A percentile compares a stretch with the other conserved stretches of the same genome.
These are phyloP conservation scores for Angomonas desouzai DNA, from an alignment of 208 protist genomes.

Conservation along the genomic window DNA sequence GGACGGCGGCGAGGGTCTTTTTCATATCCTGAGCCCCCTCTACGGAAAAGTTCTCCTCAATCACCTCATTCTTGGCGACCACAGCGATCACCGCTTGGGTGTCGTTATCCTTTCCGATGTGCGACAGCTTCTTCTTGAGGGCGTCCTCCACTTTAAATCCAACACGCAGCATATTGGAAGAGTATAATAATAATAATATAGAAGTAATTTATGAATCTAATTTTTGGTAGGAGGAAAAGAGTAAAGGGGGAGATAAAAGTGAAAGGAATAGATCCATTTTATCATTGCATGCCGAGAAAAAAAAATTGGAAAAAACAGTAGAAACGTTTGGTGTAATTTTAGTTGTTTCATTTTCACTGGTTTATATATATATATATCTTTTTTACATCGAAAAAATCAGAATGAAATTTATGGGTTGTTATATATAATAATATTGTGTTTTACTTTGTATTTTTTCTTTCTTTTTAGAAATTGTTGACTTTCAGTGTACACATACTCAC, in stretches of 20 bases:
- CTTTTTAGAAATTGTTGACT: no score
- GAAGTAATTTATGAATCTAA: background rate
- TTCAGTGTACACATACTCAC: no score
- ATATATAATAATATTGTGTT: no score
- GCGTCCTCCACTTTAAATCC: background rate
- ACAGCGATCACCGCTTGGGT: background rate
- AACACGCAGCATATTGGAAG: slow-evolving; percentile 6
- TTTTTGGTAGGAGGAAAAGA: background rate
- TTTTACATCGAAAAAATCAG: no score
- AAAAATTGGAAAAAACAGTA: background rate
- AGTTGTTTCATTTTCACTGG: no score
- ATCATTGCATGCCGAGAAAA: background rate
- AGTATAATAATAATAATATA: background rate
- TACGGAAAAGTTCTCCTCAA: background rate
- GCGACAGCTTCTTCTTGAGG: background rate
- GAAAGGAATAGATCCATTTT: background rate
- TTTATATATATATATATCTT: no score
- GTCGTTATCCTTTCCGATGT: background rate
- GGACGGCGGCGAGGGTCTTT: background rate
- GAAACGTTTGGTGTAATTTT: no score
- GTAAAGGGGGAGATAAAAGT: background rate
- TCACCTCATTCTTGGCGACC: background rate
- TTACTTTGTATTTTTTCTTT: no score
- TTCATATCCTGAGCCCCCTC: background rate
- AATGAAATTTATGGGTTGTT: no score